These are phyloP conservation scores for Ogataea trehaloabstinens DNA, from an alignment of 805 yeast species.

Conservation along the genomic window DNA sequence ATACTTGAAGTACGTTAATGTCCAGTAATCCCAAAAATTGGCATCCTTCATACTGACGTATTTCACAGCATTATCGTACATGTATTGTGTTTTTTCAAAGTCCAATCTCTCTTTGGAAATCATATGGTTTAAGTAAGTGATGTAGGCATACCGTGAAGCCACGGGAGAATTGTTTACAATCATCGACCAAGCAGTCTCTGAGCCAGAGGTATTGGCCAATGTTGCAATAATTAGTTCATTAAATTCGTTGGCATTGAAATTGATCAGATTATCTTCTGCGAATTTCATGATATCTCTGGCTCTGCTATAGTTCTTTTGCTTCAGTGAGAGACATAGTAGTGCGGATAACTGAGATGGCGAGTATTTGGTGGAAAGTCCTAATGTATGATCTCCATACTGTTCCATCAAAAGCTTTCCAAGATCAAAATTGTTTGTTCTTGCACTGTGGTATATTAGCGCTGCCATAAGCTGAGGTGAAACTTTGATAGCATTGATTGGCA, in stretches of 20 bases:
- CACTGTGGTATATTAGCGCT: conserved; percentile 29
- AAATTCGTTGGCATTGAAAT: conserved; percentile 28
- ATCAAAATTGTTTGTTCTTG: conserved; percentile 24
- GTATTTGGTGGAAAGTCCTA: conserved; percentile 22
- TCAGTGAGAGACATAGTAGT: conserved; percentile 27
- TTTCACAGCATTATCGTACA: conserved; percentile 19
- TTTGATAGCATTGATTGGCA: conserved; percentile 34
- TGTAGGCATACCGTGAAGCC: conserved; percentile 26
- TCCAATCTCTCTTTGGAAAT: conserved; percentile 22
- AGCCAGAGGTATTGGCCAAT: conserved; percentile 13
- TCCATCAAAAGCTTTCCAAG: conserved; percentile 26
- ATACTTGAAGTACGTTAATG: conserved; percentile 31
- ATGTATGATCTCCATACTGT: conserved; percentile 24
- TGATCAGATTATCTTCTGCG: conserved; percentile 24
- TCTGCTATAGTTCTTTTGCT: conserved; percentile 25
- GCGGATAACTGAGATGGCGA: conserved; percentile 31
- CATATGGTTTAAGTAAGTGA: conserved; percentile 30
- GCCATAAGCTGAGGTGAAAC: conserved; percentile 34
- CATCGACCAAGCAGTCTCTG: conserved; percentile 30
- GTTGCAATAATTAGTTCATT: conserved; percentile 30
- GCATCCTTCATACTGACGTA: conserved; percentile 13
- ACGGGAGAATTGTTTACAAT: conserved; percentile 14
- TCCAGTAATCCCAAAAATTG: conserved; percentile 32
- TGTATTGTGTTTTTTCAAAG: conserved; percentile 22
- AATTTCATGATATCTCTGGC: conserved; percentile 29